phyloP scores from a whole-genome alignment of 352 stramenopile species.

The Globisporangium apiculatum region DNA sequence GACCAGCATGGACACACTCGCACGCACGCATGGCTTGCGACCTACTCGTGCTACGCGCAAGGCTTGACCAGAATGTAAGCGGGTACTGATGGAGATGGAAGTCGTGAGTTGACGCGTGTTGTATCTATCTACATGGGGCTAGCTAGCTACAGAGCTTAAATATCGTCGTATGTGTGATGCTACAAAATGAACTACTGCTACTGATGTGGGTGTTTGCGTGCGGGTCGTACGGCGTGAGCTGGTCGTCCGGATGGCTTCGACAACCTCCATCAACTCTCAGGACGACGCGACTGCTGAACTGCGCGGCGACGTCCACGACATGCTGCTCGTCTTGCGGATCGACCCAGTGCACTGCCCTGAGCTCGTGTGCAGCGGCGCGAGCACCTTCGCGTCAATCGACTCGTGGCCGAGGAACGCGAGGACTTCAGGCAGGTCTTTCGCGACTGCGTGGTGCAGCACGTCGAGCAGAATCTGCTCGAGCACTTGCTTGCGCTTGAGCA shows the following conservation, averaged over 20 bases:
- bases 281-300: constrained; percentile 11
- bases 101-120: too few species aligned
- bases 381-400: constrained; percentile 37
- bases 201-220: too few species aligned
- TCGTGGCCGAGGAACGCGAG: constrained; percentile 57
- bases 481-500: constrained; percentile 53
- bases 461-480: constrained; percentile 48
- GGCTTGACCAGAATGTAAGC: too few species aligned
- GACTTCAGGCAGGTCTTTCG: constrained; percentile 60
- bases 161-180: background rate
- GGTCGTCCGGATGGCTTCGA: background rate
- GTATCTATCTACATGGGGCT: background rate
- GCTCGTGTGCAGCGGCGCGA: constrained; percentile 34
- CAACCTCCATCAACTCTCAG: background rate
- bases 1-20: too few species aligned
- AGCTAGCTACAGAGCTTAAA: background rate
- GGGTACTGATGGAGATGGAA: too few species aligned
- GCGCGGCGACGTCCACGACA: constrained; percentile 38
- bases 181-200: background rate
- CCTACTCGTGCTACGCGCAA: too few species aligned
- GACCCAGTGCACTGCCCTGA: constrained; percentile 47
- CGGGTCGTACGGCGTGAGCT: background rate
- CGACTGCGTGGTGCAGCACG: constrained; percentile 48
- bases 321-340: constrained; percentile 67
- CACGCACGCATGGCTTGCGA: too few species aligned